Evolutionary conservation across 768 basidiomycete species (phyloP).

Genomic region (Pleurotus cornucopiae): DNA sequence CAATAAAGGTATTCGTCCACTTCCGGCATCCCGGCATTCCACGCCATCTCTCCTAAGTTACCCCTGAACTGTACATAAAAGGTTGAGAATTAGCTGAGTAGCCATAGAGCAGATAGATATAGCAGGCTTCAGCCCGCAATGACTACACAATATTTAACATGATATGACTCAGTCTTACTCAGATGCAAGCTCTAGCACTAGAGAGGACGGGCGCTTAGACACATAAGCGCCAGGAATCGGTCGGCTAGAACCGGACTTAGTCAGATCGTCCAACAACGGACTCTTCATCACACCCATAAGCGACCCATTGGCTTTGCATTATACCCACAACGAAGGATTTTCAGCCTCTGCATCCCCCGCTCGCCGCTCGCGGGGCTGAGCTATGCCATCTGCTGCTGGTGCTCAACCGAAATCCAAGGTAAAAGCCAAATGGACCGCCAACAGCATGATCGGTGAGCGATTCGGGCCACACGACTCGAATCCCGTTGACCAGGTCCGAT

Average conservation of each 20-base stretch:
- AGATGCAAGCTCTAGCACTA: no score
- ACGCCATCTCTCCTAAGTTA: no score
- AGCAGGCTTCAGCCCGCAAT: no score
- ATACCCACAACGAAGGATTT: slow-evolving; percentile 15
- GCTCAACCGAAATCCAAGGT: slow-evolving; percentile 17
- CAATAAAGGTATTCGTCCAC: no score
- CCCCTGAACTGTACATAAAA: no score
- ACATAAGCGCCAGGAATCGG: neutral
- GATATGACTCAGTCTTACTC: no score
- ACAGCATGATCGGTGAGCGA: slow-evolving; percentile 77
- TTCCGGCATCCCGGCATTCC: no score
- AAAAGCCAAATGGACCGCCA: slow-evolving; percentile 61
- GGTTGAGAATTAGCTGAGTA: no score
- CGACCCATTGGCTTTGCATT: neutral
- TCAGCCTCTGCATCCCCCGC: slow-evolving; percentile 21
- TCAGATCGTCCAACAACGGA: neutral
- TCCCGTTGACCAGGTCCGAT: neutral
- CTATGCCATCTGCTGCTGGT: slow-evolving; percentile 44
- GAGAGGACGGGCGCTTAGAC: neutral
- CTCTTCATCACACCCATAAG: neutral
- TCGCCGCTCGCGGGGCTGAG: slow-evolving; percentile 63
- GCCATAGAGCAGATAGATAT: no score
- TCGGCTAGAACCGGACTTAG: slow-evolving; percentile 10
- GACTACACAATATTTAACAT: no score
- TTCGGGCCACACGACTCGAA: slow-evolving; percentile 12